Conservation (phyloP, 805 yeast species). For the Candida jianshihensis region DNA sequence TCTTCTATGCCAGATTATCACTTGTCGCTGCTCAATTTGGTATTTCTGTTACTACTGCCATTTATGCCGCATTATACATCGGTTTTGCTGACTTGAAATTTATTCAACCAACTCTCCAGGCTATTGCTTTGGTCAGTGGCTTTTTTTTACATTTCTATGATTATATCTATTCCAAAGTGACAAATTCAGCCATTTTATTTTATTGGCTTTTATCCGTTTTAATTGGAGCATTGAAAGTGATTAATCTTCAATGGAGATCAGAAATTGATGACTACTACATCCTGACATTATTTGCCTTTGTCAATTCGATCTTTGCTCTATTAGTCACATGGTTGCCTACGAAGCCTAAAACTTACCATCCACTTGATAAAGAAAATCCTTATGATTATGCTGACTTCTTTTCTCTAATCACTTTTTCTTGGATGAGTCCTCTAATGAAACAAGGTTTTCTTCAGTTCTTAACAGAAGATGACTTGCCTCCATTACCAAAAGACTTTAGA, state of each 20-base stretch:
- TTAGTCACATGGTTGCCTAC: constrained; percentile 32
- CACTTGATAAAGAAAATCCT: constrained; percentile 28
- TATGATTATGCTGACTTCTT: constrained; percentile 52
- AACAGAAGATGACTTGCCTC: constrained; percentile 64
- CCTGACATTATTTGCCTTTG: constrained; percentile 25
- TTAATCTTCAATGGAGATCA: constrained; percentile 30
- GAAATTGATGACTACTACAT: constrained; percentile 22
- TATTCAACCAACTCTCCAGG: constrained; percentile 31
- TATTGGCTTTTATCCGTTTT: constrained; percentile 65
- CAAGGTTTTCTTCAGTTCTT: constrained; percentile 61
- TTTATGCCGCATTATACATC: constrained; percentile 12
- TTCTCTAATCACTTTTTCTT: constrained; percentile 71
- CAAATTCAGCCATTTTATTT: constrained; percentile 61
- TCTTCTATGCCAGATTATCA: constrained; percentile 26
- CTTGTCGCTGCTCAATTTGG: constrained; percentile 27
- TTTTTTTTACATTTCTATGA: constrained; percentile 62
- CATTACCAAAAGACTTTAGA: constrained; percentile 62
- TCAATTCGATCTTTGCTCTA: constrained; percentile 26
- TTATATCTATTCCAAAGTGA: constrained; percentile 54
- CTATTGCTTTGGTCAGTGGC: constrained; percentile 43
- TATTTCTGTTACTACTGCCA: constrained; percentile 19
- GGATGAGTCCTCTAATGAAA: constrained; percentile 89
- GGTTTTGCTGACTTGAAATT: constrained; percentile 22
- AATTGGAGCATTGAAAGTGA: constrained; percentile 38
- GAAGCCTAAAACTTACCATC: constrained; percentile 34